A percentile compares a stretch with the other conserved stretches of the same genome.
Conservation (phyloP, 1,284 basidiomycete species). For the Ustilago hordei region DNA sequence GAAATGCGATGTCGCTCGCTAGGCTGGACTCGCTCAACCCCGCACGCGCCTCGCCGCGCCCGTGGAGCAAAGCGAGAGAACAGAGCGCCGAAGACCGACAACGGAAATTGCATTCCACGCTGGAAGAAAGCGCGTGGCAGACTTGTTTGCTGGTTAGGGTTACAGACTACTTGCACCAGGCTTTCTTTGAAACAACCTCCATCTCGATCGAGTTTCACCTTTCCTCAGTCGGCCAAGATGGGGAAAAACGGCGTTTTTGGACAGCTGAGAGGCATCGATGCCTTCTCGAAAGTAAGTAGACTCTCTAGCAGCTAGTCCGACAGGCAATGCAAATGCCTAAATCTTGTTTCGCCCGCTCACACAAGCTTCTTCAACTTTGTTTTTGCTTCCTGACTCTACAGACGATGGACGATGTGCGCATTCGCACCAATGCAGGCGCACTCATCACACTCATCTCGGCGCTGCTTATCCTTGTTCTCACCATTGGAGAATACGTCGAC, state of each 20-base stretch:
- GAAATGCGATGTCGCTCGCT: no score
- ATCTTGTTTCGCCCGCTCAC: slow-evolving; percentile 6
- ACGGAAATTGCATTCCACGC: slow-evolving; percentile 24
- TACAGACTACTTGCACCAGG: not conserved
- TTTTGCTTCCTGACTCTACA: slow-evolving; percentile 19
- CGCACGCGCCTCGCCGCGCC: slow-evolving; percentile 5
- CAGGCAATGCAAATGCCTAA: not conserved
- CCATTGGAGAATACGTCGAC: slow-evolving; percentile 93
- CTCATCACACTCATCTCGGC: slow-evolving; percentile 86
- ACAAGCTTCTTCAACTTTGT: not conserved
- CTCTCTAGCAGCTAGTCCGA: not conserved
- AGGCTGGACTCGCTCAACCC: no score
- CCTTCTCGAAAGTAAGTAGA: slow-evolving; percentile 89
- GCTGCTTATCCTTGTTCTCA: slow-evolving; percentile 89
- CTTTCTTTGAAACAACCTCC: not conserved
- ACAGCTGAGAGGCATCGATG: slow-evolving; percentile 77
- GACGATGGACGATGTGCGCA: slow-evolving; percentile 69
- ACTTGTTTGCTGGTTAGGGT: no score
- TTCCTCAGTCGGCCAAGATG: slow-evolving; percentile 29
- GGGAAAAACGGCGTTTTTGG: slow-evolving; percentile 58
- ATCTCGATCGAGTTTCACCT: not conserved
- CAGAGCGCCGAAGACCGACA: slow-evolving; percentile 3
- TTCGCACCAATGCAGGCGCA: slow-evolving; percentile 67
- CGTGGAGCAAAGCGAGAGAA: not conserved
- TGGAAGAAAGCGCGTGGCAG: slow-evolving; percentile 17